Evolutionary conservation across 2,329 filamentous ascomycete species (phyloP).

Genomic region (Xylaria sp.): DNA sequence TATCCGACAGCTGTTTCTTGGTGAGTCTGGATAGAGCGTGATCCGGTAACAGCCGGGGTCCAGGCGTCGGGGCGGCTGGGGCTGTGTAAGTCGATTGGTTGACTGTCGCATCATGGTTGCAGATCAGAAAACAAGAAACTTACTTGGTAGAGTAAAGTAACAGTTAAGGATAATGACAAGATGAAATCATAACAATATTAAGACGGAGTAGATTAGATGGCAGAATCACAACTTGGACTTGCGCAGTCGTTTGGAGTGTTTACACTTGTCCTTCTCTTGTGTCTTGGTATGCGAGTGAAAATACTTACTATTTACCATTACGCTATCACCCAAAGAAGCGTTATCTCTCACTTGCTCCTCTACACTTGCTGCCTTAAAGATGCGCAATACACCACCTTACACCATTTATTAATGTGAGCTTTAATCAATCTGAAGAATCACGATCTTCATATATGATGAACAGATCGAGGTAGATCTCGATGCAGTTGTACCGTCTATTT

Average conservation of each 20-base stretch:
- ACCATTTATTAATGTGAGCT: background rate
- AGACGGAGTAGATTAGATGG: background rate
- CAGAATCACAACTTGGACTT: background rate
- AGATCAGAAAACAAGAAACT: background rate
- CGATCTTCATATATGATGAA: conserved; percentile 5
- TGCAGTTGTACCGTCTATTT: background rate
- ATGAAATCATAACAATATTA: background rate
- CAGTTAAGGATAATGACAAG: too few relatives aligned
- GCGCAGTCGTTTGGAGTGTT: background rate
- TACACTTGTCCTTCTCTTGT: background rate
- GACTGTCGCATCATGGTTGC: conserved; percentile 2
- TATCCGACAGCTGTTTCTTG: conserved; percentile 15
- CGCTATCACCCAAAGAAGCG: background rate
- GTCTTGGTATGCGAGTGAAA: background rate
- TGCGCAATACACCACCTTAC: background rate
- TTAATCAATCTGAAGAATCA: background rate
- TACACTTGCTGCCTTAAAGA: background rate
- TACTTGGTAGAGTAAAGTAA: too few relatives aligned
- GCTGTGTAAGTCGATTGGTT: conserved; percentile 13
- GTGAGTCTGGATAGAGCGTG: conserved; percentile 7
- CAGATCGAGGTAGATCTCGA: background rate
- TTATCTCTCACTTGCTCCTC: background rate
- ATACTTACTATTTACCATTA: background rate
- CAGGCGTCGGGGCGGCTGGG: background rate
- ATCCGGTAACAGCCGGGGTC: conserved; percentile 34